These are phyloP conservation scores for Pleurotus citrinopileatus DNA, from an alignment of 768 basidiomycete genomes.

Conservation along the genomic window DNA sequence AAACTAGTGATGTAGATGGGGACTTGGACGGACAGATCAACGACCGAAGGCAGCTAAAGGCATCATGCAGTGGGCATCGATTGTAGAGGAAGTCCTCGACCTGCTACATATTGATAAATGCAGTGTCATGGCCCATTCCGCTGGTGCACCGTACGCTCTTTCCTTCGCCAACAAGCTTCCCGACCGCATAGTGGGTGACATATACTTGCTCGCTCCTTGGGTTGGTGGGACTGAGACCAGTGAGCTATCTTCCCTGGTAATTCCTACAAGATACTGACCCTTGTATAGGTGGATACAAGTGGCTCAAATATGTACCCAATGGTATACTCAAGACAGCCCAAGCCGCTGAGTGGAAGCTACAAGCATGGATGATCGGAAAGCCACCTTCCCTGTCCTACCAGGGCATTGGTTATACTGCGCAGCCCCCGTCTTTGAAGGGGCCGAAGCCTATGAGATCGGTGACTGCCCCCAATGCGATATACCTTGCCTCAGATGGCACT, in stretches of 20 bases:
- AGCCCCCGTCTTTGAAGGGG: constrained; percentile 15
- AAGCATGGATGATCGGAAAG: constrained; percentile 97
- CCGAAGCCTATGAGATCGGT: constrained; percentile 20
- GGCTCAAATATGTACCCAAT: constrained; percentile 95
- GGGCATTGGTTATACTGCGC: constrained; percentile 80
- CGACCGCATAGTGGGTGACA: constrained; percentile 74
- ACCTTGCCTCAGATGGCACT: constrained; percentile 35
- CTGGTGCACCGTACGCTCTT: constrained; percentile 91
- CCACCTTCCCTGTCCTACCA: constrained; percentile 82
- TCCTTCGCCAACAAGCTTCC: constrained; percentile 79
- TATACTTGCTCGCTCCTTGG: constrained; percentile 95
- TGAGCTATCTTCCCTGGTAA: constrained; percentile 34
- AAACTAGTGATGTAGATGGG: constrained; percentile 61
- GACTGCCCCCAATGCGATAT: constrained; percentile 30
- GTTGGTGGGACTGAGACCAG: constrained; percentile 88
- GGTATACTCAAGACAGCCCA: constrained; percentile 92
- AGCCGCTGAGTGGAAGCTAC: constrained; percentile 95
- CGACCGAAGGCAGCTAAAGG: constrained; percentile 68
- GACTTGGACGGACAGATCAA: constrained; percentile 83
- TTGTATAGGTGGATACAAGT: constrained; percentile 77
- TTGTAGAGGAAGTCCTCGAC: constrained; percentile 90
- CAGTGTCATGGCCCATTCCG: constrained; percentile 93
- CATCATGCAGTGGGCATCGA: constrained; percentile 85
- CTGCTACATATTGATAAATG: constrained; percentile 73
- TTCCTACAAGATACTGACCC: neutral